Evolutionary conservation across 2,329 filamentous ascomycete species (phyloP).

Genomic region (Colletotrichum sp.): DNA sequence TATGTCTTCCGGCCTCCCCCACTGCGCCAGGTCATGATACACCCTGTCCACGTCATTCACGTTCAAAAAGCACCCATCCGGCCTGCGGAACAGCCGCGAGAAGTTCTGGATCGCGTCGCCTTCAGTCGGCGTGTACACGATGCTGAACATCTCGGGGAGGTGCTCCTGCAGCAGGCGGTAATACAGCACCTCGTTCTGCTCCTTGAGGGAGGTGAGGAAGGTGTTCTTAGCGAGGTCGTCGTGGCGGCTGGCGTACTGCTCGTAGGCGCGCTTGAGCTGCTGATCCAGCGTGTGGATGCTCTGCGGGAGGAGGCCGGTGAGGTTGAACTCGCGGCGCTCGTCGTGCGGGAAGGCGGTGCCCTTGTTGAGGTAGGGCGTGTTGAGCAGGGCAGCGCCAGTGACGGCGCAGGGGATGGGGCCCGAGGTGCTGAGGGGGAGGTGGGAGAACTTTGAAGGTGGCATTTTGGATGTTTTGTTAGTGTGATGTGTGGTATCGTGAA

Average conservation of each 20-base stretch:
- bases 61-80: conserved; percentile 83
- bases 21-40: conserved; percentile 69
- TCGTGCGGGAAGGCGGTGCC: conserved; percentile 76
- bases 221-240: conserved; percentile 83
- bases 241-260: conserved; percentile 71
- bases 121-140: conserved; percentile 93
- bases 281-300: conserved; percentile 77
- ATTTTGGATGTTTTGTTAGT: background rate
- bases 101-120: conserved; percentile 88
- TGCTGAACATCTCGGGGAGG: conserved; percentile 84
- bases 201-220: conserved; percentile 83
- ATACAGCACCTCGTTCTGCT: conserved; percentile 85
- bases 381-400: conserved; percentile 38
- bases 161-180: conserved; percentile 79
- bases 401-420: conserved; percentile 42
- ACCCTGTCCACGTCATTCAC: conserved; percentile 72
- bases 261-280: conserved; percentile 78
- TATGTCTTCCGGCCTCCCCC: conserved; percentile 74
- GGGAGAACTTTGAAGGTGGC: conserved; percentile 28
- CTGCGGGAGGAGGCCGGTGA: conserved; percentile 75
- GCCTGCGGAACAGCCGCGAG: conserved; percentile 76
- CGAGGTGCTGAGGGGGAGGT: conserved; percentile 38
- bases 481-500: background rate
- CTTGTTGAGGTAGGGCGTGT: conserved; percentile 68
- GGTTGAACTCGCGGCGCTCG: conserved; percentile 72